These are phyloP conservation scores for Paraleonurus japonicus DNA, from an alignment of 257 asterid genomes.

Conservation along the genomic window DNA sequence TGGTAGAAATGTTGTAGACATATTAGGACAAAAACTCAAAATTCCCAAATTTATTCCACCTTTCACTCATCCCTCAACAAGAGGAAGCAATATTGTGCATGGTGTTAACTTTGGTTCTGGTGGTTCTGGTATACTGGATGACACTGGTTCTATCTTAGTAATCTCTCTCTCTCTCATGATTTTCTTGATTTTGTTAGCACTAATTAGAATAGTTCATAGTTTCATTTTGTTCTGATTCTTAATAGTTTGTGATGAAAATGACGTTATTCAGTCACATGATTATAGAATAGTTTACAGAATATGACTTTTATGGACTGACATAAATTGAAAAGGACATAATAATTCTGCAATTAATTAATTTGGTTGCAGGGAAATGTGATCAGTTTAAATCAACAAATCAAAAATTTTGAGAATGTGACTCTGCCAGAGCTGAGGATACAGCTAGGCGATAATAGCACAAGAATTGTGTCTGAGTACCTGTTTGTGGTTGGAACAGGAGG, in stretches of 20 bases:
- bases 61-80: constrained; percentile 65
- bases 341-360: not conserved
- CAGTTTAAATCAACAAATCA: constrained; percentile 56
- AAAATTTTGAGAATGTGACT: constrained; percentile 52
- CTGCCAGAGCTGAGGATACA: constrained; percentile 54
- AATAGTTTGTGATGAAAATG: not conserved
- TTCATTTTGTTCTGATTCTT: not conserved
- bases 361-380: constrained; percentile 54
- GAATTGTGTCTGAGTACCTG: constrained; percentile 35
- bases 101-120: constrained; percentile 85
- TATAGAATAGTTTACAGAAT: not conserved
- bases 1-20: constrained; percentile 63
- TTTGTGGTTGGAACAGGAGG: constrained; percentile 80
- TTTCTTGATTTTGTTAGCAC: constrained; percentile 17
- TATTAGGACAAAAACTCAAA: constrained; percentile 44
- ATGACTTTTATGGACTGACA: not conserved
- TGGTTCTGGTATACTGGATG: constrained; percentile 76
- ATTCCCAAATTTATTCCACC: constrained; percentile 53
- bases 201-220: not conserved
- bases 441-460: constrained; percentile 23
- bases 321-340: not conserved
- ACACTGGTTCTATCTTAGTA: constrained; percentile 59
- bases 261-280: constrained; percentile 24
- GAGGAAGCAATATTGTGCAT: constrained; percentile 44
- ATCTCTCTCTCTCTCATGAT: constrained; percentile 22